Evolutionary conservation across 129 eudicot species (phyloP), one percentile per base, ranked within the genome.

Genomic region (Centella asiatica): DNA sequence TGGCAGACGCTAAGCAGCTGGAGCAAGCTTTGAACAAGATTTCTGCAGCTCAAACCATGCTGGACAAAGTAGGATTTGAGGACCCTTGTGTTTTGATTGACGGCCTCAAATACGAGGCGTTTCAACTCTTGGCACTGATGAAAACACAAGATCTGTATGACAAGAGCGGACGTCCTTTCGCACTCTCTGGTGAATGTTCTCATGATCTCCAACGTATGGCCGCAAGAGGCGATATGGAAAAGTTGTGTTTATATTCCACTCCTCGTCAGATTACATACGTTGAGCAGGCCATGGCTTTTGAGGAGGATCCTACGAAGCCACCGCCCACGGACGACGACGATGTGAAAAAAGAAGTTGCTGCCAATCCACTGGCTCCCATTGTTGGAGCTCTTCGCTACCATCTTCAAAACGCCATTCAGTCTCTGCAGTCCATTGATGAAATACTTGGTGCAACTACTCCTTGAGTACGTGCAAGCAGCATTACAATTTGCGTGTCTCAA

Each of bases 301-400:
- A 56, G 2, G 26, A 14, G 24, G 8, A 27, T 32, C 20, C 61
- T 15, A 17, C 37, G 0, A 12, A 13, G 32, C 60, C 60, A 25
- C 19, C 24, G 60, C 60, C 60, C 20, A 54, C 60, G 24, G 60
- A 20, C 5, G 60, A 54, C 5, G 36, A 54, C 8, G 54, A 48
- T 20, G 13, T 5, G 27, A 48, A 48, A 15, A 12, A 20, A 48
- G 54, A 48, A 1, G 23, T 48, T 8, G 27, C 15, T 20, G 54
- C 27, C 10, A 27, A 48, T 48, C 54, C 54, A 12, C 54, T 48
- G 13, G 0, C 25, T 23, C 54, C 54, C 0, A 48, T 48, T 27
- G 23, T 48, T 27, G 14, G 1, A 8, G 25, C 54, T 48, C 54
- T 48, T 20, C 19, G 25, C 0, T 1, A 1, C 23, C 23, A 6